Base-by-base conservation (phyloP, 495 filamentous ascomycete genomes). In the Trichoderma gamsii region DNA sequence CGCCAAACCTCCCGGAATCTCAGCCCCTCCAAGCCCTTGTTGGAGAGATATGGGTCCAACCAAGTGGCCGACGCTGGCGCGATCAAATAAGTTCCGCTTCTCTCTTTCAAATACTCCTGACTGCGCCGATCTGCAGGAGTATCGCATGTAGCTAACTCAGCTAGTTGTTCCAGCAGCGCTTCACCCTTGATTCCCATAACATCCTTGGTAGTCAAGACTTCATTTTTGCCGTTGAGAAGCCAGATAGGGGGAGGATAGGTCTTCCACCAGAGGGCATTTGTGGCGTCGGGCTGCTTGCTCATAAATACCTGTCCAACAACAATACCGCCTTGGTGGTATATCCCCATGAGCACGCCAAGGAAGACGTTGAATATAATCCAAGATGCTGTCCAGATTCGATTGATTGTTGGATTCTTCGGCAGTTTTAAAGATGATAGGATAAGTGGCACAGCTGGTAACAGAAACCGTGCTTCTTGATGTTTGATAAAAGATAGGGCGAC, bases 381-480 rank as follows among this genome's bases (percentile, higher is more conserved):
- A 1, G 82, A 67, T 0, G 72, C 81, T 35, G 90, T 76, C 84
- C 91, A 95, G 9, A 86, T 63, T 23, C 81, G 82, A 67, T 79
- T 52, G 68, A 77, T 71, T 63, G 69, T 75, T 41, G 82, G 79
- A 7, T 84, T 86, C 67, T 79, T 84, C 8, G 89, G 91, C 59
- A 96, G 79, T 21, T 87, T 85, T 66, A 97, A 77, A 46, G 91
- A 95, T 32, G 92, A 91, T 15, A 99, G 84, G 27, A 98, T 80
- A n/a, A 99, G 84, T 0, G 95, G 96, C 12, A 97, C 84, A 29
- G 87, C 86, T 15, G 95, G 96, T 15, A 98, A 83, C 13, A 99
- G 81, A 79, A 99, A 99, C 63, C 96, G 88, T 18, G 96, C 90
- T 81, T 99, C 95, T 79, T 98, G 96, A 78, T 99, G 95, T 38